These are phyloP conservation scores for Dryas integrifolia DNA, from an alignment of 331 rosid genomes.

Conservation along the genomic window DNA sequence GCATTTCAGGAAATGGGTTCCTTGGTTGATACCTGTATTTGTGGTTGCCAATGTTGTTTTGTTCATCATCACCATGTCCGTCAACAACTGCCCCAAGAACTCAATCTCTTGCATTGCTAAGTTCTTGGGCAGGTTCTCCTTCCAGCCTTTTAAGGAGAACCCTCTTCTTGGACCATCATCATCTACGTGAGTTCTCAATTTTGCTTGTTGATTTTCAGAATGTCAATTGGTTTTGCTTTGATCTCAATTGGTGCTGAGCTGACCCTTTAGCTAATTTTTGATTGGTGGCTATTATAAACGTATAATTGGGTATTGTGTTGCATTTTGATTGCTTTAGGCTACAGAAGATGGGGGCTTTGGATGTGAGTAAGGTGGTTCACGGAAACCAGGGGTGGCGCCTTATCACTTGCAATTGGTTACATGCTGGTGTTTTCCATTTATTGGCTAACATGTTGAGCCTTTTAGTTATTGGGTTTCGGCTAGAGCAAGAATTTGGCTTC, in stretches of 20 bases:
- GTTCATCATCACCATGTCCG: slow-evolving; percentile 76
- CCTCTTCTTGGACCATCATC: slow-evolving; percentile 97
- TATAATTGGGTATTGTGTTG: background rate
- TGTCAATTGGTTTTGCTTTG: background rate
- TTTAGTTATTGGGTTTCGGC: slow-evolving; percentile 84
- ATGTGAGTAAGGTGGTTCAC: slow-evolving; percentile 60
- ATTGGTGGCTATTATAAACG: slow-evolving; percentile 1
- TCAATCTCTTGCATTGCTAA: slow-evolving; percentile 67
- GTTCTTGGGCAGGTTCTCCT: slow-evolving; percentile 75
- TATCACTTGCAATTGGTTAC: slow-evolving; percentile 83
- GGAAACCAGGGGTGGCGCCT: slow-evolving; percentile 89
- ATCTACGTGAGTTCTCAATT: slow-evolving; percentile 49
- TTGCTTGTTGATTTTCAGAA: background rate
- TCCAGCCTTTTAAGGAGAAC: slow-evolving; percentile 87
- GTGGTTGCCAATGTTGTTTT: slow-evolving; percentile 54
- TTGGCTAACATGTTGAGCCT: slow-evolving; percentile 89
- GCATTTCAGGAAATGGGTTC: slow-evolving; percentile 67
- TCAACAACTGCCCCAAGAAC: slow-evolving; percentile 80
- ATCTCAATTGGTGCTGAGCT: background rate
- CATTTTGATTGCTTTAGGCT: slow-evolving; percentile 46
- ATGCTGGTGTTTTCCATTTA: slow-evolving; percentile 85
- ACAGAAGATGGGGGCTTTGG: slow-evolving; percentile 90
- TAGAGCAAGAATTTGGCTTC: slow-evolving; percentile 96
- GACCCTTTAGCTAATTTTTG: background rate
- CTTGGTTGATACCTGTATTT: slow-evolving; percentile 72